Evolutionary conservation across 2,329 filamentous ascomycete species (phyloP).

Genomic region (Aspergillus ochraceoroseus): DNA sequence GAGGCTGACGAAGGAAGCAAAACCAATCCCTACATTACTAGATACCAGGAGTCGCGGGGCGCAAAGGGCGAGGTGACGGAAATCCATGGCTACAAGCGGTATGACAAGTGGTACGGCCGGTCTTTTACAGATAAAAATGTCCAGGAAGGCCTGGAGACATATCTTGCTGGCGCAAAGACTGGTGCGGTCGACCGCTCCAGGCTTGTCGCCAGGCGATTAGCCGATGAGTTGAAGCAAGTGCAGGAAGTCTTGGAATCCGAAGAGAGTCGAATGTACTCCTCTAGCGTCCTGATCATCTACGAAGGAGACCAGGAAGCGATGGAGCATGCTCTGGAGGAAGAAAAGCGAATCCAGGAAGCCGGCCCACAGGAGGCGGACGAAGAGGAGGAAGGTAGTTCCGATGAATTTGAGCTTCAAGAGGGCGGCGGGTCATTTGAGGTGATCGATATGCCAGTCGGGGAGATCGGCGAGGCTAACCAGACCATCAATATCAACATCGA

Average conservation of each 20-base stretch:
- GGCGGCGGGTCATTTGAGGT: slow-evolving; percentile 32
- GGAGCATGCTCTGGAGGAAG: slow-evolving; percentile 45
- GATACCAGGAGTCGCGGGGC: slow-evolving; percentile 48
- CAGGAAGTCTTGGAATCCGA: slow-evolving; percentile 50
- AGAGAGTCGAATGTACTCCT: slow-evolving; percentile 64
- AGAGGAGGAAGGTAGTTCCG: slow-evolving; percentile 22
- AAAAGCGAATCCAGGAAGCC: slow-evolving; percentile 35
- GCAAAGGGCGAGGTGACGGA: slow-evolving; percentile 41
- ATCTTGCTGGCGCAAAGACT: slow-evolving; percentile 46
- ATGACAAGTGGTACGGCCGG: slow-evolving; percentile 63
- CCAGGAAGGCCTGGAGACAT: slow-evolving; percentile 54
- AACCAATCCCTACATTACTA: slow-evolving; percentile 34
- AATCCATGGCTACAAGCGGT: slow-evolving; percentile 53
- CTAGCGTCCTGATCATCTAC: slow-evolving; percentile 61
- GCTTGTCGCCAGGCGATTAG: slow-evolving; percentile 41
- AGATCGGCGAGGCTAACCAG: slow-evolving; percentile 28
- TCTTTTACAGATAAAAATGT: slow-evolving; percentile 54
- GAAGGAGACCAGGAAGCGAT: slow-evolving; percentile 59
- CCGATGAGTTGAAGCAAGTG: slow-evolving; percentile 42
- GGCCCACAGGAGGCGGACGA: slow-evolving; percentile 28
- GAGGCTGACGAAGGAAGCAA: slow-evolving; percentile 30
- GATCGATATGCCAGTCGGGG: slow-evolving; percentile 29
- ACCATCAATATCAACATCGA: slow-evolving; percentile 36
- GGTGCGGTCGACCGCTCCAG: slow-evolving; percentile 43
- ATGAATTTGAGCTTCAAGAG: slow-evolving; percentile 21